Base-by-base conservation (phyloP, 805 yeast species). In the Myxozyma sirexii region DNA sequence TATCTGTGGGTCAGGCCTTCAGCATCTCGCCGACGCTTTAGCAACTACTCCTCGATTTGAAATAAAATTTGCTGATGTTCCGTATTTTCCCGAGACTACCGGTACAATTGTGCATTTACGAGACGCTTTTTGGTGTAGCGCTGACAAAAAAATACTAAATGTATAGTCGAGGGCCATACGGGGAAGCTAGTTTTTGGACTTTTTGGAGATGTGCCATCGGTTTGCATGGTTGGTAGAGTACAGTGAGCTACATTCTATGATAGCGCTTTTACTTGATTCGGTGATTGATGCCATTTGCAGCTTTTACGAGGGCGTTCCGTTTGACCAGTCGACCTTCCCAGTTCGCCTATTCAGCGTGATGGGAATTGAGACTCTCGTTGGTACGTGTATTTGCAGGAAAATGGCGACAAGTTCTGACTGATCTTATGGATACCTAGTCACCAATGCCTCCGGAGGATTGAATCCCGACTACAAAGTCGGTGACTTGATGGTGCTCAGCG, bases 381-480 rank as follows among this genome's bases (percentile, higher is more conserved):
- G 87, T 8, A 19, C n/a, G 52, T 31, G 1, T 26, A 12, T 17
- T 24, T 12, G 2, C 17, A 15, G 7, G 23, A 12, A 5, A 10
- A 35, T 35, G 19, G 4, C 13, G n/a, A 8, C 17, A 15, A 13
- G 35, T 42, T 24, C 21, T n/a, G 3, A 10, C 33, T 29, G 4
- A 10, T 12, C 44, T 38, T 38, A 21, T 15, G 26, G 27, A 24
- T 26, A 10, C 17, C 33, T 5, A 54, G 72, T 69, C 12, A 93
- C 98, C n/a, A 93, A 93, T 74, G 99, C 99, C 0, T 96, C 97
- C 1, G 99, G 98, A 47, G 97, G 97, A 0, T 73, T 88, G 47
- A 87, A 90, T 68, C 74, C 82, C 1, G 70, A 68, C 3, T 92
- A 74, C 73, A 79, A 79, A 54, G 88, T 93, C 1, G 97, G 97